A percentile compares a stretch with the other conserved stretches of the same genome.
Conservation (phyloP, 2,329 filamentous ascomycete species). For the Epichloe scottii region DNA sequence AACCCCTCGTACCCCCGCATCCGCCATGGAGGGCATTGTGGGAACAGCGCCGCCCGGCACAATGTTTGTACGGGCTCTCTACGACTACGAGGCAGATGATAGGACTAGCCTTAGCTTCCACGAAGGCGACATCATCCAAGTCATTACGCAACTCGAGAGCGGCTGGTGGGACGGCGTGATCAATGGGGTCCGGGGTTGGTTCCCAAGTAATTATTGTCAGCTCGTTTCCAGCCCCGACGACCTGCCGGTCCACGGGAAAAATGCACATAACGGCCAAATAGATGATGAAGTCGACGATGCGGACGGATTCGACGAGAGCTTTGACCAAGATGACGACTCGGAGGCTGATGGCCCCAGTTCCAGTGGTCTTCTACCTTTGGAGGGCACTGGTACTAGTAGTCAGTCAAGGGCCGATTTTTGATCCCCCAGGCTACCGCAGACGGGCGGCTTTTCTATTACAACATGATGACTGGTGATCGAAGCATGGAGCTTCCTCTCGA, state of each 20-base stretch:
- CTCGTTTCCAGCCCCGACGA: slow-evolving; percentile 70
- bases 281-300: slow-evolving; percentile 53
- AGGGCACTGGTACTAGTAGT: slow-evolving; percentile 47
- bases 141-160: slow-evolving; percentile 94
- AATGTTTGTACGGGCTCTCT: slow-evolving; percentile 89
- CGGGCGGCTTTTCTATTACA: slow-evolving; percentile 92
- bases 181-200: slow-evolving; percentile 93
- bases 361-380: slow-evolving; percentile 52
- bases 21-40: slow-evolving; percentile 47
- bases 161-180: slow-evolving; percentile 99
- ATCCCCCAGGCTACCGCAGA: slow-evolving; percentile 94
- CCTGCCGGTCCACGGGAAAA: slow-evolving; percentile 47
- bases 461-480: slow-evolving; percentile 89
- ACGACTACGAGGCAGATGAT: slow-evolving; percentile 97
- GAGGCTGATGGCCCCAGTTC: slow-evolving; percentile 45
- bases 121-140: slow-evolving; percentile 93
- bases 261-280: slow-evolving; percentile 38
- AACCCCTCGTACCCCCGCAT: slow-evolving; percentile 2
- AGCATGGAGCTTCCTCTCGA: slow-evolving; percentile 92
- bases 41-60: slow-evolving; percentile 49
- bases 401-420: slow-evolving; percentile 90
- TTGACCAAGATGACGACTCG: slow-evolving; percentile 54
- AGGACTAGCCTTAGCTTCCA: slow-evolving; percentile 93
- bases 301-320: slow-evolving; percentile 53
- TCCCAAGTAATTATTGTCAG: slow-evolving; percentile 96